These are phyloP conservation scores for Aureobasidium melanogenum DNA, from an alignment of 2,329 filamentous ascomycete species.

Conservation along the genomic window DNA sequence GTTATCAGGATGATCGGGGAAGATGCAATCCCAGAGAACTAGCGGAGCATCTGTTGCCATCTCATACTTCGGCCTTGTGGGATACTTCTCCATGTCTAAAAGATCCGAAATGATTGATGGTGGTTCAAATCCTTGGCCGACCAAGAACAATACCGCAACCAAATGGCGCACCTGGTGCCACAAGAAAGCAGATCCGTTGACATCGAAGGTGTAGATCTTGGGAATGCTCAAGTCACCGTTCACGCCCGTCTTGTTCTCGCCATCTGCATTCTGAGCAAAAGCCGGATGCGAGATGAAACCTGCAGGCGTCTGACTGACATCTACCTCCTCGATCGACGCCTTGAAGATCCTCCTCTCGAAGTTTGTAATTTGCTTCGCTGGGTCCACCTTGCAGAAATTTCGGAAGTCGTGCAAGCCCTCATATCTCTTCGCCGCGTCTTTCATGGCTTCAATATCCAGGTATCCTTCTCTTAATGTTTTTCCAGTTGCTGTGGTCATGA, in stretches of 20 bases:
- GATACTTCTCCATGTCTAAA: conserved; percentile 62
- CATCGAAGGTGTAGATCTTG: conserved; percentile 78
- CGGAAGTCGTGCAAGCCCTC: conserved; percentile 87
- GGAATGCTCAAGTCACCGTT: conserved; percentile 23
- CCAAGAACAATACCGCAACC: conserved; percentile 82
- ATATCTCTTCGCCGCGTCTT: conserved; percentile 66
- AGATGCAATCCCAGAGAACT: conserved; percentile 93
- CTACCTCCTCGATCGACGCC: conserved; percentile 65
- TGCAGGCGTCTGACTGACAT: conserved; percentile 35
- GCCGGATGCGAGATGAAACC: conserved; percentile 45
- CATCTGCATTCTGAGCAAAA: conserved; percentile 30
- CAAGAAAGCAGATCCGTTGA: conserved; percentile 85
- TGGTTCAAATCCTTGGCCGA: conserved; percentile 78
- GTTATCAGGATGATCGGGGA: conserved; percentile 33
- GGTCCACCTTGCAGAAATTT: conserved; percentile 93
- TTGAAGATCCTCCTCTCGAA: conserved; percentile 73
- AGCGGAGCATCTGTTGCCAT: conserved; percentile 87
- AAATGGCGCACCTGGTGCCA: conserved; percentile 98
- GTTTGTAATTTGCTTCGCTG: conserved; percentile 78
- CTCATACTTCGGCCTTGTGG: conserved; percentile 73
- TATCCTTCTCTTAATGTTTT: conserved; percentile 50
- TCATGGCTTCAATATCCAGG: conserved; percentile 84
- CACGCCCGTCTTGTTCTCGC: background rate
- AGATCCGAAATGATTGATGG: conserved; percentile 65
- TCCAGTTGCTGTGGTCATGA: conserved; percentile 22